phyloP scores from a whole-genome alignment of 2,329 filamentous ascomycete species.

The Cladophialophora immunda region DNA sequence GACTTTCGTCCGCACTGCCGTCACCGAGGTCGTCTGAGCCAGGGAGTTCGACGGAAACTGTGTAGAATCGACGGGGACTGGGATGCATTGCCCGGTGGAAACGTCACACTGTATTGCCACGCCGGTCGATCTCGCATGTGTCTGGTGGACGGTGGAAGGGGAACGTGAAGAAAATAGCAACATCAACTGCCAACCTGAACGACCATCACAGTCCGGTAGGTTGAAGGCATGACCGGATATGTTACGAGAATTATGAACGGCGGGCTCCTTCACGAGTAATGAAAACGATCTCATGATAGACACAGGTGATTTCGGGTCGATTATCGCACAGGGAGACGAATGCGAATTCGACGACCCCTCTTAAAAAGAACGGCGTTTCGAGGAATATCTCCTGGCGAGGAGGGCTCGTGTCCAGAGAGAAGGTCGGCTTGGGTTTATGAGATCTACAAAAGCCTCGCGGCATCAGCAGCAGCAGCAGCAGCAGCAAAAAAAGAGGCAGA shows the following conservation, averaged over 20 bases:
- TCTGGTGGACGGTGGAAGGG: background rate
- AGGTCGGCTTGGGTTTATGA: no score
- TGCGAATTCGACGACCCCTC: no score
- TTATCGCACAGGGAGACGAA: no score
- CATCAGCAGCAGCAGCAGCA: no score
- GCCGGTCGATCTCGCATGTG: background rate
- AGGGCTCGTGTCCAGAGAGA: no score
- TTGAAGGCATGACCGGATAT: background rate
- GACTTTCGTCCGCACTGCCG: slow-evolving; percentile 22
- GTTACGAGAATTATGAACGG: background rate
- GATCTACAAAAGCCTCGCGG: no score
- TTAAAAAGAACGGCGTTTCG: no score
- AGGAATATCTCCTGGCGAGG: no score
- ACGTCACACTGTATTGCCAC: background rate
- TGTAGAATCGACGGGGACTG: slow-evolving; percentile 1
- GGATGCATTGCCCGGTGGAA: background rate
- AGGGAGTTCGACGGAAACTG: slow-evolving; percentile 26
- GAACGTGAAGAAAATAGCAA: background rate
- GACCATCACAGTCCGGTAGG: background rate
- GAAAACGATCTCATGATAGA: background rate
- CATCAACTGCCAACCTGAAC: background rate
- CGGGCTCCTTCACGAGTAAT: background rate
- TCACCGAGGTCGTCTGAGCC: slow-evolving; percentile 21
- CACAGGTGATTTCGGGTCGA: no score
- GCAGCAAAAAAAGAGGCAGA: no score